Evolutionary conservation across 23 red algal species (phyloP), one percentile per base, ranked within the genome.

Genomic region (Gracilaria vermiculophylla): DNA sequence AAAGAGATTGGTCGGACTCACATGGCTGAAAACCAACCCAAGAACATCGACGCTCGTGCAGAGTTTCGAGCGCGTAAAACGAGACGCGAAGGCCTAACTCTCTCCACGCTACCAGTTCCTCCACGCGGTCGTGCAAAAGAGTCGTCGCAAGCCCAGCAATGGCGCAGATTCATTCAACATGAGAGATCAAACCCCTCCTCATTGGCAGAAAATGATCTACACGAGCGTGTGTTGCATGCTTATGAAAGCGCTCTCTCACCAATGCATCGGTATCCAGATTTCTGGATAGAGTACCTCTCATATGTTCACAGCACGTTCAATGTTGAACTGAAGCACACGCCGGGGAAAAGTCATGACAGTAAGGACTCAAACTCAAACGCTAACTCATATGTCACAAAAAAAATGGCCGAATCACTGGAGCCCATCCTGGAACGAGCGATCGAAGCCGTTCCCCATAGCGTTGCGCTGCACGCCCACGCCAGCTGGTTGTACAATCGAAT

Each of bases 241-340:
- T 96, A 82, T 81, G 94, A 96, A 66, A 45, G 72, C 45, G 94
- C 94, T 29, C 89, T 96, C 35, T 64, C 45, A 23, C 82, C 83
- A 53, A 61, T 96, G 74, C 91, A 96, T 69, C 75, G 94, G 34
- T 96, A 91, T 48, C 79, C 94, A 24, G 87, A 91, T 45, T 64
- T 96, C 49, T 96, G 94, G 94, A 77, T 96, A 39, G 94, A 96
- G 61, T 85, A 81, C 45, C 13, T 94, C 16, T 61, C 65, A 25
- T 94, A 87, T 69, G 58, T 88, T 64, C 56, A 80, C 60, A 58
- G 61, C 32, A 54, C 56, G 27, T 52, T 91, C 44, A 51, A 35
- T 51, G 42, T 69, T 61, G 61, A 85, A 69, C 17, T 85, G 16
- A 42, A 61, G 55, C 49, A 67, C 15, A 48, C n/a, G 34, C 2